These are phyloP conservation scores for Magnolia officinalis DNA, from an alignment of 164 flowering plant genomes.

Conservation along the genomic window DNA sequence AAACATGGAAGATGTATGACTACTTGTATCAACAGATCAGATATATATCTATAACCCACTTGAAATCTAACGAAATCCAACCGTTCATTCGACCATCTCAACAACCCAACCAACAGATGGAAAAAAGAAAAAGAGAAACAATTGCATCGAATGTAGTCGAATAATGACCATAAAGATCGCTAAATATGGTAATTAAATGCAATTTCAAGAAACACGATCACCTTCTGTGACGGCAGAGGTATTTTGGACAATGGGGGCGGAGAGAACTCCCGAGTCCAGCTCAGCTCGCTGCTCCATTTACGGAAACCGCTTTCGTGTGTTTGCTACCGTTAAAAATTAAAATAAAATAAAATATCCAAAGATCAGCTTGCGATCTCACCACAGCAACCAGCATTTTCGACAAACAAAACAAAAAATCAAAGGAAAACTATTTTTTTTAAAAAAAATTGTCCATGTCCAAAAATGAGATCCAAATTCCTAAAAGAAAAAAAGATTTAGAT, in stretches of 20 bases:
- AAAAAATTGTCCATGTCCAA: neutral
- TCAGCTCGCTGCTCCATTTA: slow-evolving; percentile 19
- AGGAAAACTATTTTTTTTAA: neutral
- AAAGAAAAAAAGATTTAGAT: neutral
- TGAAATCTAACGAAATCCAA: neutral
- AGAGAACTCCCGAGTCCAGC: slow-evolving; percentile 28
- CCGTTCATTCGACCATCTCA: neutral
- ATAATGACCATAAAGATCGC: neutral
- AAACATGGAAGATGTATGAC: slow-evolving; percentile 69
- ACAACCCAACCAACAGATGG: neutral
- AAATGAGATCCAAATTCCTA: neutral
- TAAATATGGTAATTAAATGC: neutral
- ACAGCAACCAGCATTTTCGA: neutral
- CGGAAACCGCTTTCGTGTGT: slow-evolving; percentile 36
- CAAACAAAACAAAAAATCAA: neutral
- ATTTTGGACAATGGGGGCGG: slow-evolving; percentile 45
- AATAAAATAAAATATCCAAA: neutral
- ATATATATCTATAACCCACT: neutral
- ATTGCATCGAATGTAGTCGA: neutral
- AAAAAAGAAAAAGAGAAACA: neutral
- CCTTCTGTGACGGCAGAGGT: slow-evolving; percentile 57
- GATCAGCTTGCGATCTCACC: neutral
- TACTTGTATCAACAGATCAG: slow-evolving; percentile 20
- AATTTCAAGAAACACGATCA: slow-evolving; percentile 24
- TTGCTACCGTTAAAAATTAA: neutral